phyloP scores from a whole-genome alignment of 495 filamentous ascomycete genomes.

The Chaetomium cochliodes region DNA sequence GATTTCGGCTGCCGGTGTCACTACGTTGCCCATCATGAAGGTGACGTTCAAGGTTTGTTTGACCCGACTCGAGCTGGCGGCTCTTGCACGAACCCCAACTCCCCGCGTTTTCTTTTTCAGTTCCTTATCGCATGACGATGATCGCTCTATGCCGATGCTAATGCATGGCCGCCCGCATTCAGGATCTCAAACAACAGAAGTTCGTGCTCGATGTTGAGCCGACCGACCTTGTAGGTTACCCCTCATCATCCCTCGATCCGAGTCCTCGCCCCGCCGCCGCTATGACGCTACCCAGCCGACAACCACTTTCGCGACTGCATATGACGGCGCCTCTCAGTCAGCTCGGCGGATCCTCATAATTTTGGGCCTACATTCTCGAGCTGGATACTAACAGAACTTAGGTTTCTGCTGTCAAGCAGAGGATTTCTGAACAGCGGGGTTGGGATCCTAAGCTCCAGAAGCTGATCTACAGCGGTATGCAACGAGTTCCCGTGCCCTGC shows the following conservation, averaged over 20 bases:
- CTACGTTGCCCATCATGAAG: constrained; percentile 47
- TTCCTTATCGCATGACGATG: not conserved
- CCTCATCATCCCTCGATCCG: constrained; percentile 24
- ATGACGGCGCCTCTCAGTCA: not conserved
- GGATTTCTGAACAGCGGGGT: constrained; percentile 82
- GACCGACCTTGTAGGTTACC: constrained; percentile 75
- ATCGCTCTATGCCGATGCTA: constrained; percentile 30
- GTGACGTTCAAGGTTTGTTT: constrained; percentile 51
- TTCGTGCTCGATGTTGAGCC: constrained; percentile 93
- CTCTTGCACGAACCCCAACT: constrained; percentile 2
- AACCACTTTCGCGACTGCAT: not conserved
- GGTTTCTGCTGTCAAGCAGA: constrained; percentile 86
- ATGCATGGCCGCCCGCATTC: constrained; percentile 25
- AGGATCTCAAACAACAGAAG: constrained; percentile 98
- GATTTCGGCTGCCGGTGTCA: constrained; percentile 37
- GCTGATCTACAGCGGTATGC: constrained; percentile 93
- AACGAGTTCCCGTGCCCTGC: not conserved
- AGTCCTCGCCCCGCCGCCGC: constrained; percentile 25
- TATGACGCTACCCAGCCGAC: constrained; percentile 14
- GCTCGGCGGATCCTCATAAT: not conserved
- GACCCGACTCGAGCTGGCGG: not conserved
- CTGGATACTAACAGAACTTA: constrained; percentile 40
- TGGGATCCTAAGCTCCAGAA: constrained; percentile 87
- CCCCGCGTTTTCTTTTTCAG: not conserved
- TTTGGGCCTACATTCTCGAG: not conserved